Evolutionary conservation across 179 eudicot species (phyloP), one percentile per base, ranked within the genome.

Genomic region (Carnegiea gigantea): DNA sequence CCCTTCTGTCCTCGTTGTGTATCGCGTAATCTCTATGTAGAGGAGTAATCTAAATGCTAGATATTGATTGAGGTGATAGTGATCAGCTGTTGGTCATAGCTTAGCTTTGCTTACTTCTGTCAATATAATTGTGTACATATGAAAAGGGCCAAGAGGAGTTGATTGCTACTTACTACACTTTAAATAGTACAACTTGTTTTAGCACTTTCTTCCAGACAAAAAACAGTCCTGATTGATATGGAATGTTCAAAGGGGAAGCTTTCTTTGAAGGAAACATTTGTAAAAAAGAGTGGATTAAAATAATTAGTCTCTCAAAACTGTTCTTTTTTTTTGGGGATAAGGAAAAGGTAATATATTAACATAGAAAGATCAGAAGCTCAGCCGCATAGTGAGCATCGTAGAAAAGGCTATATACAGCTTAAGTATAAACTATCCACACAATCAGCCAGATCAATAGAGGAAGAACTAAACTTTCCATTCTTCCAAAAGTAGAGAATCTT

Each of bases 61-160:
- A 62, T 76, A 79, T 78, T 65, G 26, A 23, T 51, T 59, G n/a
- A 30, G 21, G 43, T 65, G 71, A 18, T 70, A 38, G 23, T 53
- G 18, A n/a, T 72, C 49, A 33, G 73, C 73, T 73, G 18, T 80
- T 26, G 14, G 72, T 70, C 67, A 3, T 46, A 4, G 48, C 36
- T 1, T 71, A 5, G 49, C 70, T 71, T 40, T 71, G 18, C 43
- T 38, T 15, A 24, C 64, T 38, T 73, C 9, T 15, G 7, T 38
- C 17, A 15, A 30, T 71, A 28, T 21, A n/a, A 73, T 70, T 51
- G 43, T 49, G 33, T 80, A 38, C 20, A 48, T 13, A 0, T 71
- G 44, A 23, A 65, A 38, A 46, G 24, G 77, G 53, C 33, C 24
- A 21, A 51, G 33, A 40, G 81, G 18, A 40, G 18, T 71, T 36